These are phyloP conservation scores for Ustilago hordei DNA, from an alignment of 1,284 basidiomycete species.

Conservation along the genomic window DNA sequence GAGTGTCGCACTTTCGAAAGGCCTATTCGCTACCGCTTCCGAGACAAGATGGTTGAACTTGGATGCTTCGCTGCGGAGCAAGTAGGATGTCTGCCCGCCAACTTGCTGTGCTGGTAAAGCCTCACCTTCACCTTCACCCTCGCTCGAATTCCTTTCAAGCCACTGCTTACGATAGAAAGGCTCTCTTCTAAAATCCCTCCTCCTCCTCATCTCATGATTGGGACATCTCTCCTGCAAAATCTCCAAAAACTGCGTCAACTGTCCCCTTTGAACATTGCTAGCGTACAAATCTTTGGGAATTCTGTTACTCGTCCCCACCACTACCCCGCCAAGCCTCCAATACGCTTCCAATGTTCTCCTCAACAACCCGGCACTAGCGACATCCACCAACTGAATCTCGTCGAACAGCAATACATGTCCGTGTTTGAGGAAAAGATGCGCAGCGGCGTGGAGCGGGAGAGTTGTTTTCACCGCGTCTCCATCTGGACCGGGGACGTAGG, in stretches of 20 bases:
- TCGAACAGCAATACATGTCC: conserved; percentile 78
- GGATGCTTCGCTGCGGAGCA: conserved; percentile 47
- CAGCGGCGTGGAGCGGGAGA: conserved; percentile 72
- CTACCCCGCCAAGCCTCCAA: conserved; percentile 80
- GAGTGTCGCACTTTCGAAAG: conserved; percentile 49
- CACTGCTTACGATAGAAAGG: conserved; percentile 53
- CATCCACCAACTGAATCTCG: conserved; percentile 80
- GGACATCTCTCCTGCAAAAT: conserved; percentile 77
- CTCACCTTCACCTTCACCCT: not conserved
- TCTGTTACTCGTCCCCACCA: conserved; percentile 75
- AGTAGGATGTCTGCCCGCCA: conserved; percentile 37
- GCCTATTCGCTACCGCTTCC: conserved; percentile 22
- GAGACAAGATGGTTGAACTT: conserved; percentile 31
- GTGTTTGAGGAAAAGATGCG: conserved; percentile 73
- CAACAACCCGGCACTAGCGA: conserved; percentile 76
- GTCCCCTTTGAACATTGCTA: conserved; percentile 77
- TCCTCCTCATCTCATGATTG: conserved; percentile 73
- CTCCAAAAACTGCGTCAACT: conserved; percentile 74
- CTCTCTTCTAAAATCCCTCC: conserved; percentile 70
- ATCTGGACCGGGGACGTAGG: conserved; percentile 47
- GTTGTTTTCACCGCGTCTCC: conserved; percentile 48
- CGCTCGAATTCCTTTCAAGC: conserved; percentile 30
- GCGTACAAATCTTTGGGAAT: conserved; percentile 79
- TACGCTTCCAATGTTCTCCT: conserved; percentile 81
- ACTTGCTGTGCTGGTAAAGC: not conserved